These are phyloP conservation scores for Diaporthe nobilis DNA, from an alignment of 2,329 filamentous ascomycete genomes.

Conservation along the genomic window DNA sequence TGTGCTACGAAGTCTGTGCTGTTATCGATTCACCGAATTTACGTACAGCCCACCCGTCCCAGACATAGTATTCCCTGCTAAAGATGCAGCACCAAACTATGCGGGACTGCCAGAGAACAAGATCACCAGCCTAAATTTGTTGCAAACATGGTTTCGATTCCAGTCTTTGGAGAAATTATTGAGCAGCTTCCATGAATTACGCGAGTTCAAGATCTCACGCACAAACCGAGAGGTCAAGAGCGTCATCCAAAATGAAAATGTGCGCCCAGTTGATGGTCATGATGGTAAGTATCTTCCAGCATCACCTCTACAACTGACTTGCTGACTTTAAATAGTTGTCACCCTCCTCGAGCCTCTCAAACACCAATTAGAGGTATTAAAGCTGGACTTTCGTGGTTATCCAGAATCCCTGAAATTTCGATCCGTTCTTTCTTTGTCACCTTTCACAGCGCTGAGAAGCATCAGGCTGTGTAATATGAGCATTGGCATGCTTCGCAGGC, in stretches of 20 bases:
- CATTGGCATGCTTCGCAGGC: background rate
- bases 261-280: background rate
- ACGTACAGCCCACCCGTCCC: background rate
- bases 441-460: background rate
- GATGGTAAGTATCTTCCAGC: background rate
- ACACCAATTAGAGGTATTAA: background rate
- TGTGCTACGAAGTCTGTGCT: background rate
- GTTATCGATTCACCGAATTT: background rate
- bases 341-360: background rate
- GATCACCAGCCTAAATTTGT: background rate
- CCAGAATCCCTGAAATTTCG: background rate
- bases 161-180: background rate
- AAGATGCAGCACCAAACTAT: background rate
- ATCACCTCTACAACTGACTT: background rate
- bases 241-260: background rate
- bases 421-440: background rate
- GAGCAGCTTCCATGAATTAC: background rate
- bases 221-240: rapidly evolving
- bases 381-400: background rate
- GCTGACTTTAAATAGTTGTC: background rate
- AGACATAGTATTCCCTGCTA: background rate
- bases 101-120: background rate
- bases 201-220: background rate
- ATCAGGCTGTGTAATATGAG: background rate
- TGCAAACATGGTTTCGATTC: background rate